A percentile compares a stretch with the other conserved stretches of the same genome.
phyloP scores from a whole-genome alignment of 1,284 basidiomycete species.

The Takashimella koratensis region DNA sequence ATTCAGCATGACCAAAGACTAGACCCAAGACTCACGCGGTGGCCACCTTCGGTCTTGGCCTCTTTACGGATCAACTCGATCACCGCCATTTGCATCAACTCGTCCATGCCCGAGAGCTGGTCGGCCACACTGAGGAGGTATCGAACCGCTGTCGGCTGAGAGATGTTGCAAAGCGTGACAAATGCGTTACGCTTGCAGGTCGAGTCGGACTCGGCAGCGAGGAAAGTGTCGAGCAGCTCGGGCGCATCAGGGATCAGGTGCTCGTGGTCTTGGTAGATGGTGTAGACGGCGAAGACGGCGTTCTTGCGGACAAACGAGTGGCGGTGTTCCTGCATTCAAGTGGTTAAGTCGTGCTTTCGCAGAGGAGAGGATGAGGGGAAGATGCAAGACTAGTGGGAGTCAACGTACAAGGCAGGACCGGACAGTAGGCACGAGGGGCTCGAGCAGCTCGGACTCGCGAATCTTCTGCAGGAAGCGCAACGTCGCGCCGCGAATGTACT shows the following conservation, averaged over 20 bases:
- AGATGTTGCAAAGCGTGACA: slow-evolving; percentile 84
- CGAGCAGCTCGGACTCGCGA: slow-evolving; percentile 88
- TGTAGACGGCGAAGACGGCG: slow-evolving; percentile 92
- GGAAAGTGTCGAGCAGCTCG: slow-evolving; percentile 94
- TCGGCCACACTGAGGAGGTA: slow-evolving; percentile 85
- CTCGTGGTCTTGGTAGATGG: slow-evolving; percentile 92
- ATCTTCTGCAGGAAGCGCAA: slow-evolving; percentile 96
- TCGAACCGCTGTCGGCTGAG: slow-evolving; percentile 85
- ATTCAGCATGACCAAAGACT: too few species aligned
- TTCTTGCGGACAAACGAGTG: slow-evolving; percentile 99
- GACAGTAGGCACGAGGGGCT: slow-evolving; percentile 91
- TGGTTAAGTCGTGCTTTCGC: too few species aligned
- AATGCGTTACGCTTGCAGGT: slow-evolving; percentile 98
- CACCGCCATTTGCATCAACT: slow-evolving; percentile 91
- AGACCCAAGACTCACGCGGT: slow-evolving; percentile 67
- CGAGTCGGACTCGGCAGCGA: slow-evolving; percentile 92
- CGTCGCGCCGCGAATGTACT: slow-evolving; percentile 97
- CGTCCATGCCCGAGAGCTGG: slow-evolving; percentile 78
- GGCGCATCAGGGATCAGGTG: slow-evolving; percentile 94
- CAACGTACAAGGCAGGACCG: slow-evolving; percentile 70
- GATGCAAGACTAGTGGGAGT: too few species aligned
- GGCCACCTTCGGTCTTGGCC: slow-evolving; percentile 75
- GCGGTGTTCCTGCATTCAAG: slow-evolving; percentile 81
- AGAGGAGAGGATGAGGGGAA: too few species aligned
- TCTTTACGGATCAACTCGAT: slow-evolving; percentile 94